These are phyloP conservation scores for Coemansia sp. DNA, from an alignment of 192 early-diverging fungal genomes.

Conservation along the genomic window DNA sequence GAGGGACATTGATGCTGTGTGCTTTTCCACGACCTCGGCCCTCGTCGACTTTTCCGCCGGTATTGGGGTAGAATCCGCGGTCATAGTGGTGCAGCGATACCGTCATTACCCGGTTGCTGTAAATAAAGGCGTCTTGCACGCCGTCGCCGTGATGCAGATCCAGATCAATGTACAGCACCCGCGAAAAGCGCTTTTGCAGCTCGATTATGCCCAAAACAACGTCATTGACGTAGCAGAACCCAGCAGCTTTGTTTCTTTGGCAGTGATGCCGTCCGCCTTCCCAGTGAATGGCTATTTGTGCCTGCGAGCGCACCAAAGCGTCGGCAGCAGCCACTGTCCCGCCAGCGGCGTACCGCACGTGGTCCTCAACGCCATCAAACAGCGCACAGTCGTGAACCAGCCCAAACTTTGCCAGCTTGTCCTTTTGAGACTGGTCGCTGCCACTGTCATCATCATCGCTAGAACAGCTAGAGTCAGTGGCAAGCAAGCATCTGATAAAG, in stretches of 20 bases:
- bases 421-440: neutral
- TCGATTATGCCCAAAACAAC: slow-evolving; percentile 91
- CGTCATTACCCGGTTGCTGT: slow-evolving; percentile 91
- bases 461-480: neutral
- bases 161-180: slow-evolving; percentile 95
- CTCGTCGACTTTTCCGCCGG: slow-evolving; percentile 75
- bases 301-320: slow-evolving; percentile 10
- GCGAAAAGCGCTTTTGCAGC: slow-evolving; percentile 68
- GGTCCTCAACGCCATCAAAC: slow-evolving; percentile 31
- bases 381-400: slow-evolving; percentile 44
- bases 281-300: slow-evolving; percentile 78
- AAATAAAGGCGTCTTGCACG: slow-evolving; percentile 93
- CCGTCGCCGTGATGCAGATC: slow-evolving; percentile 99
- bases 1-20: slow-evolving; percentile 87
- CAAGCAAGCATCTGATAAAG: slow-evolving; percentile 28
- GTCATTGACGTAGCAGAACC: slow-evolving; percentile 99
- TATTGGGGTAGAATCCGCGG: slow-evolving; percentile 90
- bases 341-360: slow-evolving; percentile 41
- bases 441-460: neutral
- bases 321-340: slow-evolving; percentile 42
- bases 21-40: slow-evolving; percentile 76
- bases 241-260: slow-evolving; percentile 80
- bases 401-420: slow-evolving; percentile 21
- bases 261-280: slow-evolving; percentile 96
- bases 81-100: slow-evolving; percentile 95